Percentiles rank a stretch among this genome's conserved stretches.
Evolutionary conservation across 2,329 filamentous ascomycete genomes (phyloP).

Genomic region (Chaetomiaceae sp.): DNA sequence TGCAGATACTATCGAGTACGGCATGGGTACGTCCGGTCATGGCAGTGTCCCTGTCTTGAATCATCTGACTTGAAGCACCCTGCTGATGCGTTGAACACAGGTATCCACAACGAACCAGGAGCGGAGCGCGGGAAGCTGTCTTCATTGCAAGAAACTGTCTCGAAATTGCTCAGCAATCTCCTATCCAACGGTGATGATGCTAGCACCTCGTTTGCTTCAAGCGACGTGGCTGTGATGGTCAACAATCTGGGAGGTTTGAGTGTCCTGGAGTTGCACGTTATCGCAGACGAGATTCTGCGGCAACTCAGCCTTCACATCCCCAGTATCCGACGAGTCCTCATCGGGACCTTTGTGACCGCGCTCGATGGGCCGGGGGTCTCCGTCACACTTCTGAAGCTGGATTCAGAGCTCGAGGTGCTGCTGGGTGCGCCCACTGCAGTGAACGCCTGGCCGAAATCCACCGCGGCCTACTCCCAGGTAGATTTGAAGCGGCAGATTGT

Average conservation of each 20-base stretch:
- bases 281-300: background rate
- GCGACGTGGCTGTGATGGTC: background rate
- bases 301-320: background rate
- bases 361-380: background rate
- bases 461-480: background rate
- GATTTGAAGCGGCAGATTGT: background rate
- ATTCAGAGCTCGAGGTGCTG: background rate
- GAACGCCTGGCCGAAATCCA: background rate
- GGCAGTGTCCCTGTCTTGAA: no score
- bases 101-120: slow-evolving; percentile 1
- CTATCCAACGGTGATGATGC: background rate
- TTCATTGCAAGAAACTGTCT: background rate
- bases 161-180: background rate
- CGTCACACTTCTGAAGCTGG: background rate
- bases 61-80: no score
- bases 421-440: background rate
- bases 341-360: background rate
- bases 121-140: background rate
- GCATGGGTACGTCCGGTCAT: background rate
- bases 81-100: no score
- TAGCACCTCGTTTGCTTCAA: background rate
- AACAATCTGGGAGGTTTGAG: slow-evolving; percentile 1
- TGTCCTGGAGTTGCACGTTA: background rate
- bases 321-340: background rate
- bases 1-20: background rate